Conservation (phyloP, 2,329 filamentous ascomycete species). For the Leptographium wingfieldii region DNA sequence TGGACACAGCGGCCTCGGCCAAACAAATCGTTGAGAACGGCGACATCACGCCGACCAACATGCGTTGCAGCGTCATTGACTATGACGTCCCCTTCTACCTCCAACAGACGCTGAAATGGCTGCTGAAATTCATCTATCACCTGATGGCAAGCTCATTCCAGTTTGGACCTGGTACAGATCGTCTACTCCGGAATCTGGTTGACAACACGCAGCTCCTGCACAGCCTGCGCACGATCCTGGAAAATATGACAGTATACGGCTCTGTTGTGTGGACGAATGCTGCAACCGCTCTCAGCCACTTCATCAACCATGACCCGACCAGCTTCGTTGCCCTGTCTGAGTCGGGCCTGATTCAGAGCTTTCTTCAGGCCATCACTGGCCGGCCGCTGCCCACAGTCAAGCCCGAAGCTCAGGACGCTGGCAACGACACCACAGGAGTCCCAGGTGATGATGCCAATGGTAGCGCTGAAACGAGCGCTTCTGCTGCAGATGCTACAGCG, state of each 20-base stretch:
- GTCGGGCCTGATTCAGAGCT: constrained; percentile 75
- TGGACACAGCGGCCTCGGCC: constrained; percentile 62
- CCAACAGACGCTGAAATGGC: constrained; percentile 83
- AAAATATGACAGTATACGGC: constrained; percentile 67
- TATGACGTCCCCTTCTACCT: constrained; percentile 89
- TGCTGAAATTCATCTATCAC: constrained; percentile 93
- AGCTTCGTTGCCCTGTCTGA: constrained; percentile 95
- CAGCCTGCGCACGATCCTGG: constrained; percentile 69
- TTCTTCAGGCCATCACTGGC: constrained; percentile 69
- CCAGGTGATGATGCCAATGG: background rate
- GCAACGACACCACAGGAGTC: background rate
- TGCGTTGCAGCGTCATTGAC: constrained; percentile 73
- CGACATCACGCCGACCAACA: constrained; percentile 55
- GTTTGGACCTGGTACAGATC: constrained; percentile 61
- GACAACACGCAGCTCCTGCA: constrained; percentile 78
- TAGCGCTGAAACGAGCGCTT: background rate
- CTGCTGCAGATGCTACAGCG: background rate
- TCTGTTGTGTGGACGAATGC: constrained; percentile 94
- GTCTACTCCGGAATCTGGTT: constrained; percentile 81
- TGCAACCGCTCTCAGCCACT: constrained; percentile 82
- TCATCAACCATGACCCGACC: constrained; percentile 97
- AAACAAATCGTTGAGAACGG: constrained; percentile 52
- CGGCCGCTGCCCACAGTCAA: constrained; percentile 23
- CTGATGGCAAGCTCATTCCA: constrained; percentile 70
- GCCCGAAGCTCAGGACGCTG: background rate